Percentiles rank a stretch among this genome's conserved stretches.
Conservation (phyloP, 2,329 filamentous ascomycete genomes). For the Coccinonectria pachysandricola region DNA sequence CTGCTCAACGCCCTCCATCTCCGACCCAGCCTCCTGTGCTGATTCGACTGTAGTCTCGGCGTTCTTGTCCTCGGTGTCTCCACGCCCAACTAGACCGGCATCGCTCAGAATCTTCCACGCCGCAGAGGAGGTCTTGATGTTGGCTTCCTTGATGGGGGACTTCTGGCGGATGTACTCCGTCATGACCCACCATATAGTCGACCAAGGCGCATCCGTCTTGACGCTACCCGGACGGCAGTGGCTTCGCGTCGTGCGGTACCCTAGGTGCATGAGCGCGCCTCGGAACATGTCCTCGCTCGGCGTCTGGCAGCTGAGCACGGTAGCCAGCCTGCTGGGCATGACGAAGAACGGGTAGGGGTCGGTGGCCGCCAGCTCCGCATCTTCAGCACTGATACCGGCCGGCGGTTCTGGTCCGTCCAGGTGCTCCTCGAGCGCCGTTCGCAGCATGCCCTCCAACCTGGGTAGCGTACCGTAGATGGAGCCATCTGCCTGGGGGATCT, state of each 20-base stretch:
- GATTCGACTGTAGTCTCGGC: slow-evolving; percentile 9
- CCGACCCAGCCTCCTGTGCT: slow-evolving; percentile 18
- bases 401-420: slow-evolving; percentile 28
- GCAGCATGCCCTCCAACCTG: slow-evolving; percentile 84
- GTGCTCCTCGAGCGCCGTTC: slow-evolving; percentile 72
- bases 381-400: slow-evolving; percentile 27
- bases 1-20: slow-evolving; percentile 30
- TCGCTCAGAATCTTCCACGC: slow-evolving; percentile 57
- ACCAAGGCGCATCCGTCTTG: slow-evolving; percentile 90
- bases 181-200: slow-evolving; percentile 84
- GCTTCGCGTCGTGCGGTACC: slow-evolving; percentile 74
- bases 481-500: slow-evolving; percentile 56
- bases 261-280: slow-evolving; percentile 70
- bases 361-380: slow-evolving; percentile 47
- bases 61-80: slow-evolving; percentile 24
- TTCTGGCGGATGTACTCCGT: slow-evolving; percentile 81
- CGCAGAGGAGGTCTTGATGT: slow-evolving; percentile 58
- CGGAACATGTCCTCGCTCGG: slow-evolving; percentile 70
- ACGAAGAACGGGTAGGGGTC: slow-evolving; percentile 84
- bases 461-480: slow-evolving; percentile 68
- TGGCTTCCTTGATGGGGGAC: slow-evolving; percentile 62
- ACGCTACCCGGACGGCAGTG: slow-evolving; percentile 85
- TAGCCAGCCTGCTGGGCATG: slow-evolving; percentile 62
- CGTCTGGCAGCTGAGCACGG: slow-evolving; percentile 67
- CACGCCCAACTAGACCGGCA: slow-evolving; percentile 25